Conservation (phyloP, 2,329 filamentous ascomycete species). For the Reticulascus tulasneorum region DNA sequence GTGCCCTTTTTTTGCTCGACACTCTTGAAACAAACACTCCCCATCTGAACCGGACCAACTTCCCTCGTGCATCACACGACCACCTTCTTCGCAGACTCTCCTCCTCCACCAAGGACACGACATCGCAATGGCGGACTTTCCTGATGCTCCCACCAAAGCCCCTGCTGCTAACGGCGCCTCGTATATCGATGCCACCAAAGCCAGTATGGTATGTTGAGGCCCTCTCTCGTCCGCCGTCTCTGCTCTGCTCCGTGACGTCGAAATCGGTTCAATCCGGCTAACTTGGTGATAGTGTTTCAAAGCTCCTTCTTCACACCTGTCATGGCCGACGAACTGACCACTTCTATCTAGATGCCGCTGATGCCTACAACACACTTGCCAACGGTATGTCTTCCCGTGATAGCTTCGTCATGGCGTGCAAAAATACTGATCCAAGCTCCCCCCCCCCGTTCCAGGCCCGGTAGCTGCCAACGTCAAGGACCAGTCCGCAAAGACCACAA, state of each 20-base stretch:
- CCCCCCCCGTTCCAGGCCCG: constrained; percentile 44
- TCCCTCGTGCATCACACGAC: constrained; percentile 7
- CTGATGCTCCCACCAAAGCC: constrained; percentile 25
- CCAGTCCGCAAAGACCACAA: constrained; percentile 49
- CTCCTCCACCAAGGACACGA: constrained; percentile 18
- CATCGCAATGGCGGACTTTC: constrained; percentile 37
- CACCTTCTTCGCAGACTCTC: constrained; percentile 1
- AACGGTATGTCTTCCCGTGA: constrained; percentile 34
- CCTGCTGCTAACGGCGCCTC: constrained; percentile 42
- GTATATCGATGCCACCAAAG: constrained; percentile 43
- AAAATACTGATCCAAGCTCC: constrained; percentile 7
- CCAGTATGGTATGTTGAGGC: constrained; percentile 46
- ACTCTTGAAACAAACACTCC: constrained; percentile 8
- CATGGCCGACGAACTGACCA: constrained; percentile 27
- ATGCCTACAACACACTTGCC: constrained; percentile 44
- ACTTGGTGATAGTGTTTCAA: constrained; percentile 30
- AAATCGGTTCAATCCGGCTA: constrained; percentile 24
- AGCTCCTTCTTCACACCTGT: constrained; percentile 12
- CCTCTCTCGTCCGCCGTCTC: constrained; percentile 5
- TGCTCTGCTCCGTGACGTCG: constrained; percentile 1
- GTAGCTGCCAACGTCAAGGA: constrained; percentile 57
- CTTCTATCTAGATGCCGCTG: constrained; percentile 38
- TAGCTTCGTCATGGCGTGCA: constrained; percentile 1
- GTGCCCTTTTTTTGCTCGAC: too few species aligned
- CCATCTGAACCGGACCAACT: background rate